A percentile compares a stretch with the other conserved stretches of the same genome.
phyloP scores from a whole-genome alignment of 305 asterid genomes.

The Solanum hybrid region DNA sequence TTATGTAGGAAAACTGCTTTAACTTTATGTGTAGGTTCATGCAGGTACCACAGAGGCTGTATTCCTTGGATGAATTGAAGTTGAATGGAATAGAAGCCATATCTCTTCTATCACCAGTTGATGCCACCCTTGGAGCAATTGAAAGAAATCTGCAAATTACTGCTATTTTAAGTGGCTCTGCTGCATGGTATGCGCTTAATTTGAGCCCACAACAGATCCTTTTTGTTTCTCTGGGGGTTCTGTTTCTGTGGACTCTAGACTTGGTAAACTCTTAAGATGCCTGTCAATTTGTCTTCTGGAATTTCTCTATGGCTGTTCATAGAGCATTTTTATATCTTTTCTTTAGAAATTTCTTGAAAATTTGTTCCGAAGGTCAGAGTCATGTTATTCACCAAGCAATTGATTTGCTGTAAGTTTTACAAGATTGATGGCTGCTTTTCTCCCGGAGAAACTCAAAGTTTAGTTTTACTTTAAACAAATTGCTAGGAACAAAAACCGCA shows the following conservation, averaged over 20 bases:
- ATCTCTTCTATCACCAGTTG: slow-evolving; percentile 74
- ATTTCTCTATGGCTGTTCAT: background rate
- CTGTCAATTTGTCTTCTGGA: background rate
- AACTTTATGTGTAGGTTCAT: slow-evolving; percentile 17
- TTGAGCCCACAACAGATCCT: slow-evolving; percentile 55
- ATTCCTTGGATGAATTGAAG: slow-evolving; percentile 75
- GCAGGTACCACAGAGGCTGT: slow-evolving; percentile 95
- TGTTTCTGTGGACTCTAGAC: slow-evolving; percentile 79
- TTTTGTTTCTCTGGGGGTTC: slow-evolving; percentile 45
- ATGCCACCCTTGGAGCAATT: slow-evolving; percentile 60
- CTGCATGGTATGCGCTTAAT: slow-evolving; percentile 49
- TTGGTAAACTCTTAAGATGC: slow-evolving; percentile 41
- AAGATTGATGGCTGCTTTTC: background rate
- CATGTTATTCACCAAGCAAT: background rate
- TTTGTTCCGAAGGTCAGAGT: background rate
- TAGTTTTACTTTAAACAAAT: background rate
- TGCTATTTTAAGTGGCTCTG: slow-evolving; percentile 60
- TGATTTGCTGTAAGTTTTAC: background rate
- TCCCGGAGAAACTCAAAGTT: background rate
- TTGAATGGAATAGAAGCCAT: slow-evolving; percentile 76
- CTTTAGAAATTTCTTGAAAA: background rate
- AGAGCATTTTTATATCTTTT: background rate
- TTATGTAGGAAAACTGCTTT: slow-evolving; percentile 2
- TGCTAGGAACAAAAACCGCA: background rate
- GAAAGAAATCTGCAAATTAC: slow-evolving; percentile 67